These are phyloP conservation scores for Euphorbia lathyris DNA, from an alignment of 345 rosid genomes.

Conservation along the genomic window DNA sequence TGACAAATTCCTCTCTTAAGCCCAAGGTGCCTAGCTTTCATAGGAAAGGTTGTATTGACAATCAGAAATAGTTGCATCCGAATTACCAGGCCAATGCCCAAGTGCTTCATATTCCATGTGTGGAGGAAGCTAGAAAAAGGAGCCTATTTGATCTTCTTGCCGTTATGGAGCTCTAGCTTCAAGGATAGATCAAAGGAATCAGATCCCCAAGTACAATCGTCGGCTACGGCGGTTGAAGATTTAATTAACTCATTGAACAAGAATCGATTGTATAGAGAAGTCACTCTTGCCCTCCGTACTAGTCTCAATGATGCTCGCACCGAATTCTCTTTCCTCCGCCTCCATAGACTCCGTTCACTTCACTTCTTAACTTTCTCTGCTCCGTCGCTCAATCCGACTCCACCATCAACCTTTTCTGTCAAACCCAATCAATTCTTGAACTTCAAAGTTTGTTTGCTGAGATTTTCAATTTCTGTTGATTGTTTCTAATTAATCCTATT, in stretches of 20 bases:
- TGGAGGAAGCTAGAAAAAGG: too few species aligned
- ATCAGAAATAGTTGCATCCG: too few species aligned
- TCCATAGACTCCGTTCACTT: slow-evolving; percentile 83
- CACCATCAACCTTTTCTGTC: slow-evolving; percentile 61
- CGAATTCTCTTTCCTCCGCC: slow-evolving; percentile 90
- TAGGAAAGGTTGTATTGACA: too few species aligned
- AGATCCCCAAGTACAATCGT: slow-evolving; percentile 14
- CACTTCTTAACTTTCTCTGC: slow-evolving; percentile 77
- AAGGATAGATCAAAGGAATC: slow-evolving; percentile 10
- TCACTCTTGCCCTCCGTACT: slow-evolving; percentile 83
- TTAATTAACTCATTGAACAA: slow-evolving; percentile 58
- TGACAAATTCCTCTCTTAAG: too few species aligned
- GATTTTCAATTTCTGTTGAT: not conserved
- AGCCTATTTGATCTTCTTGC: too few species aligned
- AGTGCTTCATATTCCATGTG: too few species aligned
- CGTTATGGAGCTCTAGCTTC: slow-evolving; percentile 23
- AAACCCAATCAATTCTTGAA: slow-evolving; percentile 68
- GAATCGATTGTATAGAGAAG: slow-evolving; percentile 72
- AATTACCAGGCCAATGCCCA: too few species aligned
- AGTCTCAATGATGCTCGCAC: slow-evolving; percentile 84
- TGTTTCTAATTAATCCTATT: not conserved
- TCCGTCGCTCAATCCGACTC: slow-evolving; percentile 71
- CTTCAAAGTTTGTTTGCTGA: slow-evolving; percentile 81
- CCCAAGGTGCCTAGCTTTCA: too few species aligned
- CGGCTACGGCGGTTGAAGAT: slow-evolving; percentile 63